These are phyloP conservation scores for Closterium sp. DNA, from an alignment of 139 green algal species.

Conservation along the genomic window DNA sequence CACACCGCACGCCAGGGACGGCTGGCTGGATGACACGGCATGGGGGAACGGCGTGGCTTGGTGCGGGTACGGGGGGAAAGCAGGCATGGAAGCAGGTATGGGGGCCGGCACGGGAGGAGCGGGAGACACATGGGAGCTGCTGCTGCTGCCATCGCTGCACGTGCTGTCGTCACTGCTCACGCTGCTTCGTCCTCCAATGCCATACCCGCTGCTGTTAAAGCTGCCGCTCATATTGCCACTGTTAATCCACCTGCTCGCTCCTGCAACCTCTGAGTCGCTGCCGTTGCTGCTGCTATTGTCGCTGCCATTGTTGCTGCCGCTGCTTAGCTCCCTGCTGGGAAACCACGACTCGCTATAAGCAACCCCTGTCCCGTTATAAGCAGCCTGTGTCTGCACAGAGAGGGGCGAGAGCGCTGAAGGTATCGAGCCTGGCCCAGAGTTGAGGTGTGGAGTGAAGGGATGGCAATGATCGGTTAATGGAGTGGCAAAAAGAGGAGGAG, in stretches of 20 bases:
- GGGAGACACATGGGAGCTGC: not conserved
- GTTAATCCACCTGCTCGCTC: not conserved
- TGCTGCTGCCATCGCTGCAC: not conserved
- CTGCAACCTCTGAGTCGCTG: not conserved
- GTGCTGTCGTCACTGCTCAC: not conserved
- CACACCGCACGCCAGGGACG: not conserved
- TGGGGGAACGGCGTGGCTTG: not conserved
- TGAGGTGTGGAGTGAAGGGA: not conserved
- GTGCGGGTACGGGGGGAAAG: not conserved
- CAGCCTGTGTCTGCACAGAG: not conserved
- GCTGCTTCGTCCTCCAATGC: not conserved
- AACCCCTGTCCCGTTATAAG: not conserved
- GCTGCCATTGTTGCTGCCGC: not conserved
- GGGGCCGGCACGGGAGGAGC: not conserved
- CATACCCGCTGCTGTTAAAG: not conserved
- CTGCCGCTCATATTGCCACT: not conserved
- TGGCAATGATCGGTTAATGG: not conserved
- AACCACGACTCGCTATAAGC: not conserved
- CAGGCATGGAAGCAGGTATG: not conserved
- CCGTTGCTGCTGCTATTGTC: not conserved
- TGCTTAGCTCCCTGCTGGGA: not conserved
- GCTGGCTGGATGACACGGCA: not conserved
- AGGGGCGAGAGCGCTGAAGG: not conserved
- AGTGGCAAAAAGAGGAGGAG: not conserved
- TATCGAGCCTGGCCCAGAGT: not conserved